These are phyloP conservation scores for Fusarium lateritium DNA, from an alignment of 2,329 filamentous ascomycete species.

Conservation along the genomic window DNA sequence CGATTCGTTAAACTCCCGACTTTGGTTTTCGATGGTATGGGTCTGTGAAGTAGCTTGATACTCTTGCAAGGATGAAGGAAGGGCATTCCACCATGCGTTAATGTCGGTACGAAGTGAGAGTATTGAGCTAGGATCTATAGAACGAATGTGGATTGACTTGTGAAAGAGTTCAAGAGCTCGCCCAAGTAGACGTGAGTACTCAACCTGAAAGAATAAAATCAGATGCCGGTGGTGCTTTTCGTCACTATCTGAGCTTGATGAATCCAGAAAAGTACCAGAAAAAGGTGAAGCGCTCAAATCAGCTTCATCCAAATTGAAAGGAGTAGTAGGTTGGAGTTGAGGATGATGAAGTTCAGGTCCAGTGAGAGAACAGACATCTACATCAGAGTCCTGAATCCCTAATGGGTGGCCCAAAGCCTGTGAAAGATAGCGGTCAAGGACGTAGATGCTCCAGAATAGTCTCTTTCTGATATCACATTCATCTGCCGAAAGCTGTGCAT, in stretches of 20 bases:
- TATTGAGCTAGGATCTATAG: neutral
- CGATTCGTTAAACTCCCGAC: neutral
- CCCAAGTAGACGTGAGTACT: neutral
- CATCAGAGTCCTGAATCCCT: neutral
- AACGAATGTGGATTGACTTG: neutral
- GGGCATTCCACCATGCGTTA: neutral
- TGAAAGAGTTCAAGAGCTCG: neutral
- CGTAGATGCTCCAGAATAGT: neutral
- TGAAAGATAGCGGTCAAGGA: neutral
- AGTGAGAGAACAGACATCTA: neutral
- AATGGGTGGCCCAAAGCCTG: neutral
- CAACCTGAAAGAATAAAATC: neutral
- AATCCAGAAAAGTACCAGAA: neutral
- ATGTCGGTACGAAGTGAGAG: neutral
- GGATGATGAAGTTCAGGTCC: neutral
- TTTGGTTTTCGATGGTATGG: neutral
- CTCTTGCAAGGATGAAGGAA: neutral
- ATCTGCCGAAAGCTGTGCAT: neutral
- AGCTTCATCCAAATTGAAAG: neutral
- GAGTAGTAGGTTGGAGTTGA: neutral
- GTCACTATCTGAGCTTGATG: neutral
- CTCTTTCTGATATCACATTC: neutral
- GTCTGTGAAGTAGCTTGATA: neutral
- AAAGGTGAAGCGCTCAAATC: neutral
- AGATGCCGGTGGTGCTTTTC: neutral